Evolutionary conservation across 345 rosid species (phyloP), one percentile per base, ranked within the genome.

Genomic region (Nasturtium officinale): DNA sequence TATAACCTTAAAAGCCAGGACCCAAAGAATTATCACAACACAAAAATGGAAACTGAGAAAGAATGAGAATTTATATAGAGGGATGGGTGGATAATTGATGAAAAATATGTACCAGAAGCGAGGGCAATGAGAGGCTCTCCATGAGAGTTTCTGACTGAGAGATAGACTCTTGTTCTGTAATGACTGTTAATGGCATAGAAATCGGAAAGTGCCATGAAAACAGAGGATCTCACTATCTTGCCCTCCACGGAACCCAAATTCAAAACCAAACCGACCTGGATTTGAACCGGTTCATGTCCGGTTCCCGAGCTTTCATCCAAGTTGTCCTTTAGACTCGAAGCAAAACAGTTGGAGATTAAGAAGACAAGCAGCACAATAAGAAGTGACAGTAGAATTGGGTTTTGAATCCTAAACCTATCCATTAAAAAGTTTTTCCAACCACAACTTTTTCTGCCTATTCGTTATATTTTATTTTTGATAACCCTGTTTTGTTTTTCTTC

Each of bases 41-140:
- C n/a, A n/a, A 12, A 12, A 21, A 16, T 21, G 15, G 16, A 46
- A 18, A 66, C 15, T 2, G 2, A 38, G 46, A 5, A 40, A 72
- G 28, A 42, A 42, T 13, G 23, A 53, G 2, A 16, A 21, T 2
- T 33, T 57, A 4, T 18, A 6, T 21, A 5, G 16, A 55, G 25
- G 3, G 42, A 3, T 42, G 6, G 7, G 20, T 12, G 13, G n/a
- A n/a, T n/a, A n/a, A 13, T 38, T 38, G 2, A 25, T 12, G 29
- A 6, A 1, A 57, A 6, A n/a, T 29, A 21, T 10, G 33, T 54
- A 71, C 80, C 68, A 7, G 77, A 67, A 59, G 74, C 17, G 1
- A 78, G 75, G 40, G 76, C 78, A 40, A 62, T 50, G 25, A 78
- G 62, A 69, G 76, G 75, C 6, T 78, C 37, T 40, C 82, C 72